phyloP scores from a whole-genome alignment of 805 yeast species.

The Yarrowia porcina region DNA sequence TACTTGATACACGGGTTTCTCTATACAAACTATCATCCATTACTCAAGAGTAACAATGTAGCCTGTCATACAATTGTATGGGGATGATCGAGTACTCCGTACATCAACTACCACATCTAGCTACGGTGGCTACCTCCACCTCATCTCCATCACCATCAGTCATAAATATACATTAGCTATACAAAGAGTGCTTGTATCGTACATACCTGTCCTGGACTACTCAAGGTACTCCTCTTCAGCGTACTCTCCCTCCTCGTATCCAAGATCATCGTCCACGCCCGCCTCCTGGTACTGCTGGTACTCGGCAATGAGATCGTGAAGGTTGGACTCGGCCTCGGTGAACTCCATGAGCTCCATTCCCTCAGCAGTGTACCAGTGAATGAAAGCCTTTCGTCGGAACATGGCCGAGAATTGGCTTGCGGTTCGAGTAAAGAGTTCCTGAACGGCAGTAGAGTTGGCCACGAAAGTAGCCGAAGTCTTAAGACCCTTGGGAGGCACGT shows the following conservation, averaged over 20 bases:
- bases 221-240: slow-evolving; percentile 9
- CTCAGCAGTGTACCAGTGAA: slow-evolving; percentile 94
- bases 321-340: slow-evolving; percentile 89
- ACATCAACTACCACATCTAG: too few species aligned
- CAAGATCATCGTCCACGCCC: slow-evolving; percentile 69
- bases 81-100: too few species aligned
- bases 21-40: too few species aligned
- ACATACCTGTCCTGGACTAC: too few species aligned
- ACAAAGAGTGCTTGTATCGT: slow-evolving; percentile 3
- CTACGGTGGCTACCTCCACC: too few species aligned
- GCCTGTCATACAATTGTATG: too few species aligned
- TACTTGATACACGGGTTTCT: too few species aligned
- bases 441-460: slow-evolving; percentile 92
- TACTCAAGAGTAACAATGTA: too few species aligned
- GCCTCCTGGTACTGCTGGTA: slow-evolving; percentile 94
- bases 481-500: slow-evolving; percentile 82
- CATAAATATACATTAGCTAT: slow-evolving; percentile 15
- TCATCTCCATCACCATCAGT: background rate
- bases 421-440: slow-evolving; percentile 85
- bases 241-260: slow-evolving; percentile 19
- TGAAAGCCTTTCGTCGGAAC: slow-evolving; percentile 92
- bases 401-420: slow-evolving; percentile 89
- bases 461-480: slow-evolving; percentile 90
- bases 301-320: slow-evolving; percentile 86
- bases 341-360: slow-evolving; percentile 97